Evolutionary conservation across 371 early-diverging fungal species (phyloP), one percentile per base, ranked within the genome.

Genomic region (Lichtheimia hyalospora): DNA sequence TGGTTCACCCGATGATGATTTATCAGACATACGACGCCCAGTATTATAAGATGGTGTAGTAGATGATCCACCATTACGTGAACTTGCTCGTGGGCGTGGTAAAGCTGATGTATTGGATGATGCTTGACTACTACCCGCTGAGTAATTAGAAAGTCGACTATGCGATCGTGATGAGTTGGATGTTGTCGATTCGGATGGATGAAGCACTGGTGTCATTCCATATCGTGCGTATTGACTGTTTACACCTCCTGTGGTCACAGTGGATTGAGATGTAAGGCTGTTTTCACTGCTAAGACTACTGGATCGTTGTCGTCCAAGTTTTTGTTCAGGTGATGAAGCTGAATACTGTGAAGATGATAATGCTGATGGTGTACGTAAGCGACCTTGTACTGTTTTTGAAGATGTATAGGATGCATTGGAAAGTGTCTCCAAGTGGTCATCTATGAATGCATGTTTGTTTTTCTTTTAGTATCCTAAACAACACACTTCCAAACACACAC

Each of bases 241-340:
- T 6, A 34, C 34, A 10, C 34, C 34, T 7, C 57, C 58, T 6
- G 56, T 53, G 13, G 75, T 74, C 14, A 74, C 64, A 0, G 80
- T 76, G 1, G 74, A 74, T 52, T 79, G 77, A 4, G 80, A 75
- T 8, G 67, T 74, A n/a, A 72, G 56, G 40, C 75, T 76, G 52
- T 70, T 73, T 48, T 80, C 80, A 52, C 80, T 80, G 52, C 75
- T 80, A 3, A 76, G 48, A 49, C 80, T 80, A 23, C 66, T 69
- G 14, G 80, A 80, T 8, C 67, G 57, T 42, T 63, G 63, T 49
- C 52, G 49, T 52, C 51, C 40, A 18, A 63, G 18, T 3, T 41
- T 39, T 40, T 44, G 44, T 21, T 44, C 56, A 14, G 56, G 44
- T n/a, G 53, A 53, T 55, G 56, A 55, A 10, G 43, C 69, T 61